A percentile compares a stretch with the other conserved stretches of the same genome.
Evolutionary conservation across 2,329 filamentous ascomycete genomes (phyloP).

Genomic region (Rutstroemia sp.): DNA sequence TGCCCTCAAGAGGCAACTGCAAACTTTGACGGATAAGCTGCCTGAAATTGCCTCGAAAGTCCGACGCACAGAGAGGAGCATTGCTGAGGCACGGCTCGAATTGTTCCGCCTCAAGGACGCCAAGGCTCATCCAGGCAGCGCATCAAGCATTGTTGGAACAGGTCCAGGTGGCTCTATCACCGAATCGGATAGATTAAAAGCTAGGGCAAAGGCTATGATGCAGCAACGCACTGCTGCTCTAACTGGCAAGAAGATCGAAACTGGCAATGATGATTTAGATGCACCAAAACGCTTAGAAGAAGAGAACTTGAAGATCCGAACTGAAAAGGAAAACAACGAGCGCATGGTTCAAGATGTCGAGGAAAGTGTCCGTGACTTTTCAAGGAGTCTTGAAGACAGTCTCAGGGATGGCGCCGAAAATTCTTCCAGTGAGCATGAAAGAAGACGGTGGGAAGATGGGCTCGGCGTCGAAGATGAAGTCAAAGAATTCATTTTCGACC

Average conservation of each 20-base stretch:
- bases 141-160: constrained; percentile 78
- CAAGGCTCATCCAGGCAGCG: constrained; percentile 79
- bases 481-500: constrained; percentile 94
- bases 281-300: constrained; percentile 82
- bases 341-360: constrained; percentile 96
- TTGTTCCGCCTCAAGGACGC: constrained; percentile 90
- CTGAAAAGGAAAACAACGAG: constrained; percentile 89
- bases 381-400: constrained; percentile 74
- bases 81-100: constrained; percentile 85
- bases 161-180: constrained; percentile 86
- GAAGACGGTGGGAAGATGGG: constrained; percentile 89
- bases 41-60: constrained; percentile 90
- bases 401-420: constrained; percentile 75
- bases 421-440: constrained; percentile 79
- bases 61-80: constrained; percentile 81
- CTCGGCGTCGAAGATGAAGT: constrained; percentile 95
- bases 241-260: constrained; percentile 72
- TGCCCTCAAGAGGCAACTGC: constrained; percentile 79
- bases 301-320: constrained; percentile 72
- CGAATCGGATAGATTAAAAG: constrained; percentile 90
- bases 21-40: constrained; percentile 79
- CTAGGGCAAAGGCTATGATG: constrained; percentile 96
- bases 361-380: constrained; percentile 87
- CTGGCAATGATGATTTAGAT: constrained; percentile 63
- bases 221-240: constrained; percentile 91